Conservation (phyloP, 108 stramenopile genomes). For the Parietichytrium sp. region DNA sequence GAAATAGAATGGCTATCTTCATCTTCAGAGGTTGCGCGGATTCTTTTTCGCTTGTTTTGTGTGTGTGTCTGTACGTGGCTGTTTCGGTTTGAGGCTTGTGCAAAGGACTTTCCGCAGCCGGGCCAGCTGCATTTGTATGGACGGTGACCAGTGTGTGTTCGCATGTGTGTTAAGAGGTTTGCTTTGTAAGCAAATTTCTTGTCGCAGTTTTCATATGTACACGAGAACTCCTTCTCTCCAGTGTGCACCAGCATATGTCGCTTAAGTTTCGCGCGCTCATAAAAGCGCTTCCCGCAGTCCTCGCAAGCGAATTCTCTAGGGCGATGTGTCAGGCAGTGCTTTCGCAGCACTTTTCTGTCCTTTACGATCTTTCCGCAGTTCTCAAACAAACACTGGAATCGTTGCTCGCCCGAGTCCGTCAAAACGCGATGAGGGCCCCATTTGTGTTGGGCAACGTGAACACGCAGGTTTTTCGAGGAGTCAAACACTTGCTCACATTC, state of each 20-base stretch:
- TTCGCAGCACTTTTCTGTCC: conserved; percentile 31
- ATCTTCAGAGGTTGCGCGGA: too few relatives aligned
- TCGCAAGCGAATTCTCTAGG: not conserved
- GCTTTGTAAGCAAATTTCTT: conserved; percentile 34
- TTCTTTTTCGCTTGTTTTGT: not conserved
- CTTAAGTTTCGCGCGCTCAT: not conserved
- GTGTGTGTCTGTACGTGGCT: not conserved
- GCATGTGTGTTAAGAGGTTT: conserved; percentile 14
- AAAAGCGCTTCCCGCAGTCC: conserved; percentile 16
- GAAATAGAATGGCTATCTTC: too few relatives aligned
- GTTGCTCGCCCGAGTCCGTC: not conserved
- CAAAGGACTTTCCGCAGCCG: conserved; percentile 36
- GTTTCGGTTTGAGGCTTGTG: conserved; percentile 25
- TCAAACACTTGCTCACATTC: not conserved
- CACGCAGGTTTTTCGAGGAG: not conserved
- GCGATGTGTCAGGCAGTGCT: not conserved
- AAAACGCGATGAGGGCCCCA: conserved; percentile 36
- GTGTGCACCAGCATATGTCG: not conserved
- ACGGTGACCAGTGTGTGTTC: conserved; percentile 25
- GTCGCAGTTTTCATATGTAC: conserved; percentile 5
- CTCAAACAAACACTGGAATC: conserved; percentile 6
- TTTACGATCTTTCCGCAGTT: conserved; percentile 23
- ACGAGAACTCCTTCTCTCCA: conserved; percentile 15
- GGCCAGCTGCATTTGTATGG: conserved; percentile 16
- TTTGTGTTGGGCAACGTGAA: conserved; percentile 14